Evolutionary conservation across 2,329 filamentous ascomycete genomes (phyloP).

Genomic region (Fusarium virguliforme): DNA sequence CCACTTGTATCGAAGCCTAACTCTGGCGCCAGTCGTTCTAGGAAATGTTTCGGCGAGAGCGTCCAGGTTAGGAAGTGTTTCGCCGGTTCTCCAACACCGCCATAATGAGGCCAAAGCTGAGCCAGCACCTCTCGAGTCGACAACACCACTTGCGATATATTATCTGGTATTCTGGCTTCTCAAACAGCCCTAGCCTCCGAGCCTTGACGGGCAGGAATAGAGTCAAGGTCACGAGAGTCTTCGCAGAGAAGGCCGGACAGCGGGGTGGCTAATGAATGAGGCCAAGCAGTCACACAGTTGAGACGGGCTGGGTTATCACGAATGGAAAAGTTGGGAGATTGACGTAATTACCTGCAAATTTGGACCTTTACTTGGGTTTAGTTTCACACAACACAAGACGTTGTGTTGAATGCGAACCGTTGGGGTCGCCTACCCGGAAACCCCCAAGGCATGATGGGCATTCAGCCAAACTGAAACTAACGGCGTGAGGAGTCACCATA

Average conservation of each 20-base stretch:
- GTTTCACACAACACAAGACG: neutral
- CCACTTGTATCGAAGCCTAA: neutral
- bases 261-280: neutral
- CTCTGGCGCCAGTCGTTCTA: neutral
- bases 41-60: neutral
- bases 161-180: neutral
- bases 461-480: too few relatives aligned
- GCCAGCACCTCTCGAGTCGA: neutral
- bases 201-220: neutral
- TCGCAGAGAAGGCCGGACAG: neutral
- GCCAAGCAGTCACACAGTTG: neutral
- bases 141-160: neutral
- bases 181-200: neutral
- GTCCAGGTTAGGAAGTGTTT: neutral
- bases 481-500: too few relatives aligned
- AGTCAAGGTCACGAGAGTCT: neutral
- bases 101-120: neutral
- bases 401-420: neutral
- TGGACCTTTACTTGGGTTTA: neutral
- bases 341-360: neutral
- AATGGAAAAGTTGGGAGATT: neutral
- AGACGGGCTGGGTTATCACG: neutral
- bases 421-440: neutral
- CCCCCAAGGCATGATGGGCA: too few relatives aligned
- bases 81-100: neutral